Base-by-base conservation (phyloP, 306 rosid genomes). In the Oemleria cerasiformis region DNA sequence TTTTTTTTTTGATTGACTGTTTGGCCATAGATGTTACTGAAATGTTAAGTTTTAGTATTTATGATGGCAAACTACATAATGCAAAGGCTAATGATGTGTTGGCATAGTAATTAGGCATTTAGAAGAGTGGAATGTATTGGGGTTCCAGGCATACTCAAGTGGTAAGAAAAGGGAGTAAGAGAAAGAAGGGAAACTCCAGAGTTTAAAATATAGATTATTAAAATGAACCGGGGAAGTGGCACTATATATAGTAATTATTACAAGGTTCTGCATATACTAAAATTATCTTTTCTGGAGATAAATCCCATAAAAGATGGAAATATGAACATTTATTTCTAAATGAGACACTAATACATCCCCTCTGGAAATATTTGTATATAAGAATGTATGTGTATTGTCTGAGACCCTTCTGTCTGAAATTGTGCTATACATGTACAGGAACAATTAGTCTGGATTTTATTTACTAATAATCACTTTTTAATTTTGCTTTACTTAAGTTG, bases 1-100 rank as follows among this genome's bases (percentile, higher is more conserved):
- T 30, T 5, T 25, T 36, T 5, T 49, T 23, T 51, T 48, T 17
- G 53, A 5, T 20, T 21, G 53, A 64, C 19, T 43, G 5, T 64
- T 64, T 20, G 21, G n/a, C 20, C 50, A 13, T 45, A 20, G 50
- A 17, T 51, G 40, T n/a, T 48, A 3, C 30, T 61, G 68, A 61
- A 55, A 42, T 65, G 21, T 68, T 51, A 15, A n/a, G 34, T 41
- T 54, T 16, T 53, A 53, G 62, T 68, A 53, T 38, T 38, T 53
- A 16, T 67, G 59, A 49, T 50, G 30, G 21, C 48, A 43, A 25
- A 34, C 50, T 17, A 25, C 40, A 2, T 3, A 40, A 14, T 41
- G 14, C 48, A 38, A 13, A 2, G 16, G 63, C 59, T 41, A 23
- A 51, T 36, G 19, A 34, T 68, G 60, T 21, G 19, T 1, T 69